Percentiles rank a stretch among this genome's conserved stretches.
phyloP scores from a whole-genome alignment of 192 early-diverging fungal genomes.

The Podila verticillata region DNA sequence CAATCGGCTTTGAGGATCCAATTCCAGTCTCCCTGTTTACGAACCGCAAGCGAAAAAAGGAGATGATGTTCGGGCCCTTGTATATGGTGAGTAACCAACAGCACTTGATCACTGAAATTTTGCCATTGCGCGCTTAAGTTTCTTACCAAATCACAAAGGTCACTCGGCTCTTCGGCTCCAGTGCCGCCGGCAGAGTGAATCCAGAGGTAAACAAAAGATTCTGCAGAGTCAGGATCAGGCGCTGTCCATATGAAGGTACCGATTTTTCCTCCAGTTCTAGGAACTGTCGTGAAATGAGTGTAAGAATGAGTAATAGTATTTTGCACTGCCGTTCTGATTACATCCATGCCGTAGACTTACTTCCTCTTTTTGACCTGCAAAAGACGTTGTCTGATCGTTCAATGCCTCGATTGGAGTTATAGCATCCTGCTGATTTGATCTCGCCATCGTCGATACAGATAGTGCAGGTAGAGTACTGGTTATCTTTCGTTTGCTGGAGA shows the following conservation, averaged over 20 bases:
- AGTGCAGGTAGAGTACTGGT: neutral
- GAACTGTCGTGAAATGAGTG: neutral
- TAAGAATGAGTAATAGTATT: no score
- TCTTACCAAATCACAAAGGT: conserved; percentile 74
- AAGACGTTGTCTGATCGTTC: no score
- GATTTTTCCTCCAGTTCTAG: conserved; percentile 7
- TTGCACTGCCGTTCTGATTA: no score
- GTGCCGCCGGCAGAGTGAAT: conserved; percentile 72
- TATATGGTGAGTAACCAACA: neutral
- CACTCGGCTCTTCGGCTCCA: conserved; percentile 52
- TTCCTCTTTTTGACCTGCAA: no score
- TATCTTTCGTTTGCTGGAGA: neutral
- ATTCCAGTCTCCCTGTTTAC: conserved; percentile 73
- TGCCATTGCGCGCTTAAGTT: neutral
- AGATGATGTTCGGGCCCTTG: neutral
- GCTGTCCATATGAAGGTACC: conserved; percentile 57
- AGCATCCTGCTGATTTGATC: no score
- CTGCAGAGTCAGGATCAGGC: conserved; percentile 59
- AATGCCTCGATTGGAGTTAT: no score
- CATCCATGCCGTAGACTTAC: no score
- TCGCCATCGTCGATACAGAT: no score
- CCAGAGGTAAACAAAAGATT: conserved; percentile 74
- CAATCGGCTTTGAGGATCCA: conserved; percentile 75
- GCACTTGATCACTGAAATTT: neutral
- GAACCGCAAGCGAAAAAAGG: neutral